These are phyloP conservation scores for Lentithecium fluviatile DNA, from an alignment of 495 filamentous ascomycete genomes.

Conservation along the genomic window DNA sequence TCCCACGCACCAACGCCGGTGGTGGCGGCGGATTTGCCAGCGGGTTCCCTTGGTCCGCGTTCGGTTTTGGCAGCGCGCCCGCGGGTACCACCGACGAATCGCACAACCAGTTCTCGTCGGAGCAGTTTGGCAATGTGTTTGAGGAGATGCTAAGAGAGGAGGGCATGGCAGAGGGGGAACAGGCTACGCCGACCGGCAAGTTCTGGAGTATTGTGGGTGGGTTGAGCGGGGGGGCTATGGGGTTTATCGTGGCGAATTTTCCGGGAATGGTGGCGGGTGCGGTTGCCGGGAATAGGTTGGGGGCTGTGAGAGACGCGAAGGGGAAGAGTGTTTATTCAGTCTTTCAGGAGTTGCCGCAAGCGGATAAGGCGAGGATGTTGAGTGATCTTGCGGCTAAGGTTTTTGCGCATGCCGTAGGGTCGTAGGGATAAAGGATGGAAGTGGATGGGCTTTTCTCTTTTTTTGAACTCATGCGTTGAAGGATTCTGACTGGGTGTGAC, in stretches of 20 bases:
- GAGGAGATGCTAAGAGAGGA: constrained; percentile 98
- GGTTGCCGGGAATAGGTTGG: constrained; percentile 87
- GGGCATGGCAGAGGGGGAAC: constrained; percentile 67
- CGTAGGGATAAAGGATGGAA: constrained; percentile 7
- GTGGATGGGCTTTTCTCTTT: too few species aligned
- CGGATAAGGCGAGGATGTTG: constrained; percentile 70
- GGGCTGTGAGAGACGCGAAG: constrained; percentile 80
- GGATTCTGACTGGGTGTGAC: too few species aligned
- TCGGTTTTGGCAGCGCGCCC: constrained; percentile 55
- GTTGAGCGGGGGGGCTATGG: constrained; percentile 82
- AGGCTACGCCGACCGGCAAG: constrained; percentile 59
- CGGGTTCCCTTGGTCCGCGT: constrained; percentile 59
- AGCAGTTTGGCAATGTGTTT: constrained; percentile 88
- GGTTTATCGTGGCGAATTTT: constrained; percentile 91
- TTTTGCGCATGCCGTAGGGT: constrained; percentile 44
- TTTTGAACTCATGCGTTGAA: too few species aligned
- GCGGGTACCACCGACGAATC: constrained; percentile 52
- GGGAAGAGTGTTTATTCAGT: constrained; percentile 96
- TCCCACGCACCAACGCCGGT: constrained; percentile 45
- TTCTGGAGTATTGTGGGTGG: constrained; percentile 89
- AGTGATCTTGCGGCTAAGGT: constrained; percentile 46
- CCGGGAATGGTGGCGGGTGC: constrained; percentile 87
- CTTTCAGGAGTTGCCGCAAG: constrained; percentile 77
- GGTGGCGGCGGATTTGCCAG: constrained; percentile 36
- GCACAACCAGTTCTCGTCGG: constrained; percentile 52